phyloP scores from a whole-genome alignment of 805 yeast genomes.

The Priceomyces fermenticarens region DNA sequence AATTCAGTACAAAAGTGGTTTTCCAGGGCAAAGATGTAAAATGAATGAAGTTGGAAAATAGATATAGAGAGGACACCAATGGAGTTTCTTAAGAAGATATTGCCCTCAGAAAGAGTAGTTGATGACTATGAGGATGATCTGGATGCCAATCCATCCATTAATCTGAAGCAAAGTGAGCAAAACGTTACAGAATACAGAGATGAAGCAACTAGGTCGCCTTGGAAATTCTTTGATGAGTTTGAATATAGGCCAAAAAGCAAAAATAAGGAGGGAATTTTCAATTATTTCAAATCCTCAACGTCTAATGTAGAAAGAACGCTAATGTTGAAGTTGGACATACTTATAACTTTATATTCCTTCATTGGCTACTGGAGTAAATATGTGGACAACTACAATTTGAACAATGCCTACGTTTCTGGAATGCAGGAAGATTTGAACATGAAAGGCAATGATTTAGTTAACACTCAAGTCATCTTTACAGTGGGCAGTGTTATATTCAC shows the following conservation, averaged over 20 bases:
- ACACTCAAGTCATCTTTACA: conserved; percentile 56
- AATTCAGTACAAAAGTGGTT: no score
- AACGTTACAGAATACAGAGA: conserved; percentile 20
- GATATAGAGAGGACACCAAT: not conserved
- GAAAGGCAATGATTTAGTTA: conserved; percentile 60
- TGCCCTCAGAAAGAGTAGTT: conserved; percentile 1
- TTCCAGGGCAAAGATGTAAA: no score
- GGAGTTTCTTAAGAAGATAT: not conserved
- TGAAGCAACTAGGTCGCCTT: conserved; percentile 32
- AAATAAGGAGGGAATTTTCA: conserved; percentile 26
- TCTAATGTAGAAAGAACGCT: conserved; percentile 29
- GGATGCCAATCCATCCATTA: conserved; percentile 21
- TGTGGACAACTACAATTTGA: conserved; percentile 57
- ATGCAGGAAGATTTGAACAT: conserved; percentile 55
- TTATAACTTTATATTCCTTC: conserved; percentile 31
- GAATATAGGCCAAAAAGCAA: conserved; percentile 49
- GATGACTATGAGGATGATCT: conserved; percentile 1
- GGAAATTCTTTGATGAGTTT: conserved; percentile 50
- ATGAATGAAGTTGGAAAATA: no score
- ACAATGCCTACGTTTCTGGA: conserved; percentile 66
- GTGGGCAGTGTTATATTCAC: conserved; percentile 62
- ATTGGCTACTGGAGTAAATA: conserved; percentile 64
- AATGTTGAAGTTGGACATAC: conserved; percentile 29
- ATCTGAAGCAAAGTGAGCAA: conserved; percentile 15
- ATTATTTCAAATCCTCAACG: conserved; percentile 51